These are phyloP conservation scores for Penicillium fuscoglaucum DNA, from an alignment of 2,329 filamentous ascomycete species.

Conservation along the genomic window DNA sequence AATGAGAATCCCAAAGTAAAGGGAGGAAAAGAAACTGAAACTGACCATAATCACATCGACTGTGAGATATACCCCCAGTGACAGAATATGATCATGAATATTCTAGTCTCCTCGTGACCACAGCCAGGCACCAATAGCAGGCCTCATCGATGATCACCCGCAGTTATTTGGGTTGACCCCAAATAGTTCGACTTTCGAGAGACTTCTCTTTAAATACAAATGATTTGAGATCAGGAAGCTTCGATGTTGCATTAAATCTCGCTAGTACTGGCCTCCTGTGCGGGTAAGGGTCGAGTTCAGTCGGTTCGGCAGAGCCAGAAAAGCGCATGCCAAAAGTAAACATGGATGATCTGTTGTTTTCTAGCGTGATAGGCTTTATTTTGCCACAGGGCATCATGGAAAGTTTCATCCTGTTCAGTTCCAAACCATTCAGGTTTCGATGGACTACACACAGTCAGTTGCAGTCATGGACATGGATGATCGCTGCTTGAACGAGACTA, in stretches of 20 bases:
- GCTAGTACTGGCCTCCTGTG: neutral
- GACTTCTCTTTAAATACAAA: neutral
- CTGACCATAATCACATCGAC: constrained; percentile 6
- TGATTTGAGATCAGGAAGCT: neutral
- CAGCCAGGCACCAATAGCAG: neutral
- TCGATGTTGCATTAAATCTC: neutral
- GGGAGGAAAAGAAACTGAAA: neutral
- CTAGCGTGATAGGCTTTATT: too few relatives aligned
- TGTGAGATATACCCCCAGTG: neutral
- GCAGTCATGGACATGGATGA: neutral
- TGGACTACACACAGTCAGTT: neutral
- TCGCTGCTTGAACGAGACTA: neutral
- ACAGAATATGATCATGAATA: constrained; percentile 10
- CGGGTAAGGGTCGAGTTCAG: neutral
- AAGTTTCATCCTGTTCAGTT: neutral
- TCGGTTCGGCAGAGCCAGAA: neutral
- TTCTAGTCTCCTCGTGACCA: neutral
- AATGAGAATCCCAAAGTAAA: constrained; percentile 3
- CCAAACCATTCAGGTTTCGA: neutral
- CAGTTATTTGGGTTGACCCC: neutral
- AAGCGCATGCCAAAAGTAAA: neutral
- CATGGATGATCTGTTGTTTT: neutral
- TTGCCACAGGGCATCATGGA: too few relatives aligned
- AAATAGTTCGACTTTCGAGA: too few relatives aligned
- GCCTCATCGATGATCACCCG: neutral